Evolutionary conservation across 495 filamentous ascomycete species (phyloP).

Genomic region (Tuber brumale): DNA sequence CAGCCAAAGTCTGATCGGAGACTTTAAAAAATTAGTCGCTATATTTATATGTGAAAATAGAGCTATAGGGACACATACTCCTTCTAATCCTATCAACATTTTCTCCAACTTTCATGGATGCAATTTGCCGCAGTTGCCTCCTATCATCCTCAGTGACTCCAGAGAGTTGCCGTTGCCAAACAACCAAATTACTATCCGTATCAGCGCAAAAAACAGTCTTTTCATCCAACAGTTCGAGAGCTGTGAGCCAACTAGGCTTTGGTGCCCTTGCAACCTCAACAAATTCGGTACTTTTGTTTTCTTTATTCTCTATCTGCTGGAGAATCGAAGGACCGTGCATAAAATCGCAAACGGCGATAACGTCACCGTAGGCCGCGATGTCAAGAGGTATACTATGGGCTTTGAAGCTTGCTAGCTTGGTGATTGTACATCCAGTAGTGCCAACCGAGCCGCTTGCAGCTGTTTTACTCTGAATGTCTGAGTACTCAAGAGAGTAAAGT

Average conservation of each 20-base stretch:
- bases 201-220: slow-evolving; percentile 75
- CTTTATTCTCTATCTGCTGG: slow-evolving; percentile 47
- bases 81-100: slow-evolving; percentile 79
- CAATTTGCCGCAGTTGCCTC: slow-evolving; percentile 61
- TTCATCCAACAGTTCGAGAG: slow-evolving; percentile 62
- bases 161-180: slow-evolving; percentile 62
- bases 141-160: slow-evolving; percentile 70
- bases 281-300: slow-evolving; percentile 48
- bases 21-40: slow-evolving; percentile 6
- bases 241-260: slow-evolving; percentile 73
- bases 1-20: slow-evolving; percentile 24
- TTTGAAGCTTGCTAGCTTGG: slow-evolving; percentile 64
- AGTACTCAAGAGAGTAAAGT: slow-evolving; percentile 45
- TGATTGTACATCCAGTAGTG: slow-evolving; percentile 43
- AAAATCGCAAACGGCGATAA: slow-evolving; percentile 80
- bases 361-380: slow-evolving; percentile 60
- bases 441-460: not conserved
- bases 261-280: slow-evolving; percentile 73
- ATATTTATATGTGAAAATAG: too few relatives aligned
- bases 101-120: slow-evolving; percentile 79
- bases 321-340: slow-evolving; percentile 88
- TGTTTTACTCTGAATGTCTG: slow-evolving; percentile 43
- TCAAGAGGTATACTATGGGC: slow-evolving; percentile 81
- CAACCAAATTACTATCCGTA: slow-evolving; percentile 76
- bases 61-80: slow-evolving; percentile 41